These are phyloP conservation scores for Pseudogymnoascus sp. DNA, from an alignment of 2,329 filamentous ascomycete genomes.

Conservation along the genomic window DNA sequence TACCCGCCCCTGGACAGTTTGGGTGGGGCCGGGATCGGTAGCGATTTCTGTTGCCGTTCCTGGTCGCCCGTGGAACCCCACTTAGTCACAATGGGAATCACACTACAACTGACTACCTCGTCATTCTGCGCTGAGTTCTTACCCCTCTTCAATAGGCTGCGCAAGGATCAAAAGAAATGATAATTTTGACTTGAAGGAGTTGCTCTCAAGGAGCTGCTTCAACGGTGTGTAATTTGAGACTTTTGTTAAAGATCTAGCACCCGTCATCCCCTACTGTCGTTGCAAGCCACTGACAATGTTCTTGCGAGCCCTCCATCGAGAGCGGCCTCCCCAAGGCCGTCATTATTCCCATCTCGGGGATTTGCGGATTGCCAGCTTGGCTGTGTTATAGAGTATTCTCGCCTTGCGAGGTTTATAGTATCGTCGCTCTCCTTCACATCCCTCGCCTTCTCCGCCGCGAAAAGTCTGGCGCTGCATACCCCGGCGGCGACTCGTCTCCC, in stretches of 20 bases:
- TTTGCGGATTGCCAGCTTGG: background rate
- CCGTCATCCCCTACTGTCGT: background rate
- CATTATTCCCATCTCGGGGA: background rate
- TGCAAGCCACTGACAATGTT: background rate
- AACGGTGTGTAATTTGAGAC: background rate
- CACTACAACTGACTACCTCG: background rate
- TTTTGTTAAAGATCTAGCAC: background rate
- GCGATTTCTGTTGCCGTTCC: background rate
- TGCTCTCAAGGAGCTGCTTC: background rate
- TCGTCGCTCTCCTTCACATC: background rate
- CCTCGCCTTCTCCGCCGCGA: background rate
- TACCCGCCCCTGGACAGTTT: background rate
- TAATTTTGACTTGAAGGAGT: background rate
- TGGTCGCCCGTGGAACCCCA: background rate
- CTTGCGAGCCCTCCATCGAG: background rate
- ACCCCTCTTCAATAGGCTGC: background rate
- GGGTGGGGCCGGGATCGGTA: background rate
- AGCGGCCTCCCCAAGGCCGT: too few species aligned
- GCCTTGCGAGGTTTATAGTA: background rate
- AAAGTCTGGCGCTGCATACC: background rate
- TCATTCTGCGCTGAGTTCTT: background rate
- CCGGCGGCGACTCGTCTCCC: background rate
- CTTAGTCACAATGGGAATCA: background rate
- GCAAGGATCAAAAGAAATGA: background rate
- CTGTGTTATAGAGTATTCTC: background rate